Evolutionary conservation across 805 yeast genomes (phyloP).

Genomic region (Huiozyma sinensis): DNA sequence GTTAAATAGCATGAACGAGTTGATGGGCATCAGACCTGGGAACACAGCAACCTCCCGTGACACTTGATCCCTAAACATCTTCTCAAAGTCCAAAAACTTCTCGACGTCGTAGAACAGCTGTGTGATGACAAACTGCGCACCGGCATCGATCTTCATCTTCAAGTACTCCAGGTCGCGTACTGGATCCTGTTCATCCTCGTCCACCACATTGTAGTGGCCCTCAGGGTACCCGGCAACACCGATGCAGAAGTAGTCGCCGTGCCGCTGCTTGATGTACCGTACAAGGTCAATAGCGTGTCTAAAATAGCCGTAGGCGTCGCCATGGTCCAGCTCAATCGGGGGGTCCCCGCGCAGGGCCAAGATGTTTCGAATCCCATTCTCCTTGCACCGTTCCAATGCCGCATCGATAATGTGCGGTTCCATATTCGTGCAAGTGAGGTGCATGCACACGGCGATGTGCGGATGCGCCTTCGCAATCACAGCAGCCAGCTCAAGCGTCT

Average conservation of each 20-base stretch:
- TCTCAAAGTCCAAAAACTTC: conserved; percentile 60
- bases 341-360: conserved; percentile 95
- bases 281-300: conserved; percentile 80
- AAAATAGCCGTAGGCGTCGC: conserved; percentile 36
- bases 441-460: conserved; percentile 84
- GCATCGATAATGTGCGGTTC: conserved; percentile 64
- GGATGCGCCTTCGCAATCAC: conserved; percentile 58
- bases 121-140: conserved; percentile 88
- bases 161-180: conserved; percentile 65
- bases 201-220: conserved; percentile 45
- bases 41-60: conserved; percentile 45
- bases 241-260: conserved; percentile 78
- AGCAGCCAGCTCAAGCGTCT: conserved; percentile 73
- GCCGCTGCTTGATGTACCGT: conserved; percentile 53
- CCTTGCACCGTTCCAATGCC: conserved; percentile 62
- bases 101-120: conserved; percentile 86
- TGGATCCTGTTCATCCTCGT: conserved; percentile 48
- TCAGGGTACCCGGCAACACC: conserved; percentile 99
- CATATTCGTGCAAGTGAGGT: conserved; percentile 93
- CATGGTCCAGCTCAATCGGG: conserved; percentile 47
- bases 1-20: conserved; percentile 69
- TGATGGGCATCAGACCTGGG: conserved; percentile 89
- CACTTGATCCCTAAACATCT: conserved; percentile 33
- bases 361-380: conserved; percentile 75
- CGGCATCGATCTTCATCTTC: conserved; percentile 80